Base-by-base conservation (phyloP, 768 basidiomycete species). In the Tylopilus felleus region DNA sequence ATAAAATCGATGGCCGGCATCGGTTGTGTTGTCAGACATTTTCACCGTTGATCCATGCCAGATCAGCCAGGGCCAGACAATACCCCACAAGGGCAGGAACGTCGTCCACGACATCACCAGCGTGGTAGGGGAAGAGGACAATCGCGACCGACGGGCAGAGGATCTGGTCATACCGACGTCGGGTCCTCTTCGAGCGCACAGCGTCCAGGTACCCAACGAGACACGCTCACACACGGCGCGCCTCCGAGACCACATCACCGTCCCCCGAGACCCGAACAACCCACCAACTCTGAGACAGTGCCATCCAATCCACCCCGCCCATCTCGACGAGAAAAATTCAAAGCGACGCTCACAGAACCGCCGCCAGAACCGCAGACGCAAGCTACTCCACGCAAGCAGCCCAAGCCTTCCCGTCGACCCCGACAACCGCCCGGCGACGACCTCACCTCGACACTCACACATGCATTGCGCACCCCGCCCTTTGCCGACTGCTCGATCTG, bases 401-500 rank as follows among this genome's bases (percentile, higher is more conserved):
- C 45, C 25, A 61, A 33, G 17, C 41, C 17, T 10, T 46, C 57
- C 27, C 49, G 60, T 35, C 47, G 46, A 17, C 7, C 53, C 1
- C 57, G 56, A 9, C 63, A 55, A n/a, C 59, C 56, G 2, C 51
- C 46, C 1, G 67, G 74, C 4, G 83, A 86, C 57, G 90, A 90
- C 64, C 80, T 93, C 33, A 89, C 90, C 0, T 90, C 89, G 5
- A 80, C 77, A 4, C 81, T 93, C 51, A 88, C 79, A 17, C 79
- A 79, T 23, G 77, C 79, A 6, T 75, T 94, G 27, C 80, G 82
- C 57, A 81, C 80, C 0, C 80, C 85, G 1, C 90, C 92, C 3
- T 89, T 82, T 57, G 79, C 83, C 1, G 90, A 92, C 63, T 93
- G 90, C 60, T 75, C 83, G 19, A 95, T 87, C 60, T 98, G 96